Percentiles rank a stretch among this genome's conserved stretches.
These are phyloP conservation scores for Monilinia fructigena DNA, from an alignment of 2,329 filamentous ascomycete species.

Conservation along the genomic window DNA sequence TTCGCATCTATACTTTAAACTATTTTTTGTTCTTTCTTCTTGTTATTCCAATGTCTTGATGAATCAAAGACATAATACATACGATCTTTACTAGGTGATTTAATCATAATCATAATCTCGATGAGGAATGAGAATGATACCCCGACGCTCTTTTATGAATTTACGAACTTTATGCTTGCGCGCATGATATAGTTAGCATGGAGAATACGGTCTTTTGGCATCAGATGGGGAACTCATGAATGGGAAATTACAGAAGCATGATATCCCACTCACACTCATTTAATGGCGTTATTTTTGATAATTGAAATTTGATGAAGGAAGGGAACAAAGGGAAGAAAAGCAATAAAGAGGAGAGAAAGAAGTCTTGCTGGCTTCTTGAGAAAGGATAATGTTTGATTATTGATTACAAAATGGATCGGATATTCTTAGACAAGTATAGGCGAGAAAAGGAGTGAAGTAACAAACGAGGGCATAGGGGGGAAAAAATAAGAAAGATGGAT, in stretches of 20 bases:
- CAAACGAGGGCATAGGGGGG: background rate
- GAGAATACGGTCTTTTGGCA: constrained; percentile 2
- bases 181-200: background rate
- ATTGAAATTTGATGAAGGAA: background rate
- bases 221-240: background rate
- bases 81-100: constrained; percentile 3
- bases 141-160: background rate
- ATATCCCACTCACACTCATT: constrained; percentile 7
- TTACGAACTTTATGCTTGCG: background rate
- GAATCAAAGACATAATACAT: background rate
- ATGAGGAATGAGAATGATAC: background rate
- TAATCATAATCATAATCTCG: background rate
- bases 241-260: background rate
- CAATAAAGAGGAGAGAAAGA: background rate
- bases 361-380: background rate
- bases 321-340: background rate
- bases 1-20: background rate
- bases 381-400: constrained; percentile 19
- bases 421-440: background rate
- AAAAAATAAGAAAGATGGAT: background rate
- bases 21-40: background rate
- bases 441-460: background rate
- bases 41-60: background rate
- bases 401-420: background rate
- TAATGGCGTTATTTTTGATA: background rate